Evolutionary conservation across 768 basidiomycete species (phyloP).

Genomic region (Termitomyces sp.): DNA sequence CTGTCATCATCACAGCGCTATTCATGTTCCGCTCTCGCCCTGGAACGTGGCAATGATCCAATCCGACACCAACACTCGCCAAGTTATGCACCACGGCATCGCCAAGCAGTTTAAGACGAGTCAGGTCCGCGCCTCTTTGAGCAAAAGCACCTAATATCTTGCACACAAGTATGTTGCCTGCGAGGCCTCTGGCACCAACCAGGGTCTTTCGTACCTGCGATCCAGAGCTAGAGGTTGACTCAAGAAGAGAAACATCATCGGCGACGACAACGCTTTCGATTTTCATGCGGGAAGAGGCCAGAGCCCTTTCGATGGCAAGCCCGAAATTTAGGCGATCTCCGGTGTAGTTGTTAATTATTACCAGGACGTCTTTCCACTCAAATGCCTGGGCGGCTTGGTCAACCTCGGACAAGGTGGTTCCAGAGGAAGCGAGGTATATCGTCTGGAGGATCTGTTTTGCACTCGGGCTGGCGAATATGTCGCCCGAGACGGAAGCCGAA

Average conservation of each 20-base stretch:
- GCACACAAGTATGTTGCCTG: conserved; percentile 48
- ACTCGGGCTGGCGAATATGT: conserved; percentile 61
- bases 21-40: conserved; percentile 28
- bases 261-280: conserved; percentile 48
- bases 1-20: conserved; percentile 12
- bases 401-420: background rate
- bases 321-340: conserved; percentile 61
- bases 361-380: conserved; percentile 29
- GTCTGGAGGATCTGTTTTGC: conserved; percentile 53
- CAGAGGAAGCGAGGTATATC: conserved; percentile 41
- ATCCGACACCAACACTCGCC: conserved; percentile 35
- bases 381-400: background rate
- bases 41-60: conserved; percentile 60
- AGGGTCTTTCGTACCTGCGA: conserved; percentile 18
- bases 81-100: conserved; percentile 29
- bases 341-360: conserved; percentile 46
- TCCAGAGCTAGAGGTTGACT: conserved; percentile 11
- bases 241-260: conserved; percentile 50
- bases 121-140: conserved; percentile 33
- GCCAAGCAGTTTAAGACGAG: conserved; percentile 29
- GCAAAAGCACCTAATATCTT: conserved; percentile 54
- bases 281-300: conserved; percentile 25
- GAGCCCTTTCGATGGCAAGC: conserved; percentile 50
- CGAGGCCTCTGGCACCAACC: conserved; percentile 49
- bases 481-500: conserved; percentile 53